Evolutionary conservation across 2,329 filamentous ascomycete species (phyloP).

Genomic region (Cordyceps tenuipes): DNA sequence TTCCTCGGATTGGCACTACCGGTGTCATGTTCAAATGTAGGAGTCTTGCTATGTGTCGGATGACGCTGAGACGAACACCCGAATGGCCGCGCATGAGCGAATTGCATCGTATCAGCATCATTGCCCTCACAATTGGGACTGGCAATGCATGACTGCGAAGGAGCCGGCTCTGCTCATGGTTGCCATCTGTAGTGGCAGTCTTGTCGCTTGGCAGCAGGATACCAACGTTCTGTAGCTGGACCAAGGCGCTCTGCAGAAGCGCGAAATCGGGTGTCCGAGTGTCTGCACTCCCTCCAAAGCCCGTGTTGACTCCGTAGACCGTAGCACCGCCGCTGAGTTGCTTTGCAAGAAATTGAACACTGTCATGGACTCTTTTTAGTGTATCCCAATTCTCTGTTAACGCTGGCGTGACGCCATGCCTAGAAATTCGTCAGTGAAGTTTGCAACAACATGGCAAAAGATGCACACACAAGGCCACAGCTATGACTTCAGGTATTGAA

Average conservation of each 20-base stretch:
- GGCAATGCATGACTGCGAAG: not conserved
- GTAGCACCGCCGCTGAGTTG: not conserved
- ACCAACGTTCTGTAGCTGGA: conserved; percentile 33
- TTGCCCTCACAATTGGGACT: conserved; percentile 26
- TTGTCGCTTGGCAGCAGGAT: not conserved
- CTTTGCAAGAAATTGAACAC: not conserved
- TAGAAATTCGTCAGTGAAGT: not conserved
- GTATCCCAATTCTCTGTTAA: not conserved
- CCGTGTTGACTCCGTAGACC: conserved; percentile 28
- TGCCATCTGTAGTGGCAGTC: not conserved
- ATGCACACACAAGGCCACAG: not conserved
- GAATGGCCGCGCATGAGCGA: conserved; percentile 48
- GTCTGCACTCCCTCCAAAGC: conserved; percentile 54
- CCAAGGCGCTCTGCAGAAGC: conserved; percentile 42
- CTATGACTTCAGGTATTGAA: not conserved
- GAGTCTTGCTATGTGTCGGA: conserved; percentile 37
- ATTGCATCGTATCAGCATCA: conserved; percentile 49
- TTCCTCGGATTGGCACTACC: conserved; percentile 45
- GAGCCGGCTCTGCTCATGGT: not conserved
- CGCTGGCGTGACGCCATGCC: not conserved
- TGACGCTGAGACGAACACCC: conserved; percentile 37
- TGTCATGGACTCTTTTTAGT: not conserved
- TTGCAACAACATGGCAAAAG: not conserved
- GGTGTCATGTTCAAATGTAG: conserved; percentile 43
- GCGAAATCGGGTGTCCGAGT: conserved; percentile 39